Base-by-base conservation (phyloP, 1,284 basidiomycete genomes). In the Boletus semigastroideus region DNA sequence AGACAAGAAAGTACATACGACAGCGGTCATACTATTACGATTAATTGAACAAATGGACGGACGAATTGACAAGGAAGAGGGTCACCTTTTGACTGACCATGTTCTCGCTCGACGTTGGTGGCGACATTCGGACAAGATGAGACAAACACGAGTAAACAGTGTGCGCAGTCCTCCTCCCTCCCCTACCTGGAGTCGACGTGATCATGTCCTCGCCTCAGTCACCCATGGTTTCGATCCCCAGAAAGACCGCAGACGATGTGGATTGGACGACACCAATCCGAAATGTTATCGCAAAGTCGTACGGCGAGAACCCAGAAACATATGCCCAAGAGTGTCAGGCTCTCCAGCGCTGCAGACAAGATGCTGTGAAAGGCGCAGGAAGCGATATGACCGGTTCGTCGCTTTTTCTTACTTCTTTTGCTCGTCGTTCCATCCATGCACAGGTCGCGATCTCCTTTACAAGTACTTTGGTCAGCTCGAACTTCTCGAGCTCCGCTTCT, bases 401-500 rank as follows among this genome's bases (percentile, higher is more conserved):
- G 17, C 6, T 38, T 30, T 4, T n/a, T 8, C n/a, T n/a, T 4
- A 1, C 13, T 22, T n/a, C 13, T 17, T 31, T 19, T 28, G 12
- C n/a, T 16, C 19, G 8, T 25, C 37, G 16, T 43, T 63, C 25
- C 45, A 55, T 49, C 16, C 49, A 44, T 42, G n/a, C 37, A 25
- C 68, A 84, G 94, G 87, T 19, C 82, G 96, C 41, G 97, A 99
- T 73, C 78, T 99, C 22, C 78, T 99, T 43, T 98, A 96, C 86
- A 98, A 97, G 72, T 99, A 99, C 78, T 99, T 99, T 75, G 96
- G 97, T 40, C 96, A 99, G 72, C 87, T 99, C 34, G 97, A 99
- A 68, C 83, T 99, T 28, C 86, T 99, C 36, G 97, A 99, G 68
- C 81, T 99, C 46, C 86, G 97, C 28, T 99, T 99, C 72, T 86